These are phyloP conservation scores for Paxillus ammoniavirescens DNA, from an alignment of 768 basidiomycete genomes.

Conservation along the genomic window DNA sequence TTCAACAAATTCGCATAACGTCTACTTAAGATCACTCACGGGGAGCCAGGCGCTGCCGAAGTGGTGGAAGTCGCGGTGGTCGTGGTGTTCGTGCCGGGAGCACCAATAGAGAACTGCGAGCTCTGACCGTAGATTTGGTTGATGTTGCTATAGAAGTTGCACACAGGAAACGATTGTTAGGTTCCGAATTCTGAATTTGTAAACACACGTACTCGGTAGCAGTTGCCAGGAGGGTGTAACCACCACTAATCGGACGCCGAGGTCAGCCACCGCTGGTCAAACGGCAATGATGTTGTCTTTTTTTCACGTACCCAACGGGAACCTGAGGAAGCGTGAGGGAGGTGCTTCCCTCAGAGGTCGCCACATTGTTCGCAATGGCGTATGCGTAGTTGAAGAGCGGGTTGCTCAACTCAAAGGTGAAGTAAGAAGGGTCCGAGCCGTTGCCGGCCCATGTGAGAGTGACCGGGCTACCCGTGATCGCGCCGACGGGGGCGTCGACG, in stretches of 20 bases:
- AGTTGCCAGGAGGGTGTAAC: conserved; percentile 50
- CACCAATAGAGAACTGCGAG: conserved; percentile 41
- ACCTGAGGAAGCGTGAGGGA: conserved; percentile 48
- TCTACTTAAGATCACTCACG: conserved; percentile 8
- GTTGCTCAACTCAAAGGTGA: conserved; percentile 50
- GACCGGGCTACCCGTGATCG: conserved; percentile 30
- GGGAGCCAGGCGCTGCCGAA: conserved; percentile 2
- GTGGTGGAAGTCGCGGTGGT: conserved; percentile 13
- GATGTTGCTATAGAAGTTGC: conserved; percentile 34
- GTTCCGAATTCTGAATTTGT: background rate
- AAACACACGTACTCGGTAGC: conserved; percentile 34
- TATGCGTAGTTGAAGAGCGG: conserved; percentile 48
- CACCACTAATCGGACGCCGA: conserved; percentile 29
- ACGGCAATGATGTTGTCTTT: background rate
- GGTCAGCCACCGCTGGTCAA: background rate
- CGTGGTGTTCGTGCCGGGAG: conserved; percentile 2
- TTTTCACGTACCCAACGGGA: conserved; percentile 39
- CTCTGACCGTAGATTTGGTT: conserved; percentile 41
- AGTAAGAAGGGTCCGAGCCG: conserved; percentile 40
- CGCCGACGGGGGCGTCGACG: conserved; percentile 35
- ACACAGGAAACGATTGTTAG: background rate
- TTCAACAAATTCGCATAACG: no score
- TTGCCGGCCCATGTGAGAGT: conserved; percentile 48
- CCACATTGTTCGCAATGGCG: conserved; percentile 56
- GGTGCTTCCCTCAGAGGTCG: conserved; percentile 31